Evolutionary conservation across 345 rosid genomes (phyloP), one percentile per base, ranked within the genome.

Genomic region (Sisymbrium irio): DNA sequence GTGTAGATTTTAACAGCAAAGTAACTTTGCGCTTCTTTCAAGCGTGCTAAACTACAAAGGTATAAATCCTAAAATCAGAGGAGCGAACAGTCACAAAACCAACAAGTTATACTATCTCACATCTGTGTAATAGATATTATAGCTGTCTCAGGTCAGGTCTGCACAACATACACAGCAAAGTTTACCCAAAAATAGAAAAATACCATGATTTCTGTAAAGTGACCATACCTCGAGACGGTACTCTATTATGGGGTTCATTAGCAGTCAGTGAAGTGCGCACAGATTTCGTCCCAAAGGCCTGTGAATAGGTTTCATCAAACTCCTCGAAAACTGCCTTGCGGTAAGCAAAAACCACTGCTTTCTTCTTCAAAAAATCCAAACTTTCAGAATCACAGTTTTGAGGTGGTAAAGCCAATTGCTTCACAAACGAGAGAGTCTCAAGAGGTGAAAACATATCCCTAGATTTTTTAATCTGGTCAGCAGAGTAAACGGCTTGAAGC

Each of bases 271-370:
- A 59, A 65, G 79, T 39, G 53, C 83, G 87, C 4, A 79, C 28
- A 3, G 86, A 69, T 60, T 79, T 96, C 30, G 77, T 82, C n/a
- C 97, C 97, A 72, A 96, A 96, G n/a, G 99, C 99, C 78, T 96
- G 95, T 2, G 96, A 90, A 78, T 96, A 92, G 0, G 99, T 96
- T 87, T 90, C 97, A 77, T 92, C 99, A 78, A 83, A 90, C 93
- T 96, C 97, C 87, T 92, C 98, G 74, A 90, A 96, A 39, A 87
- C 82, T 9, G 97, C 92, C 85, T 78, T 96, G 37, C 98, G 91
- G 7, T 89, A 81, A 67, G 92, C 84, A 80, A 30, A 77, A 77
- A 85, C 82, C 20, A 84, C 79, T 19, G 98, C 90, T 77, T 73
- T 96, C 72, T 86, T 83, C 82, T 84, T 86, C 22, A 84, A 44